phyloP scores from a whole-genome alignment of 768 basidiomycete genomes.

The Termitomyces heimii region DNA sequence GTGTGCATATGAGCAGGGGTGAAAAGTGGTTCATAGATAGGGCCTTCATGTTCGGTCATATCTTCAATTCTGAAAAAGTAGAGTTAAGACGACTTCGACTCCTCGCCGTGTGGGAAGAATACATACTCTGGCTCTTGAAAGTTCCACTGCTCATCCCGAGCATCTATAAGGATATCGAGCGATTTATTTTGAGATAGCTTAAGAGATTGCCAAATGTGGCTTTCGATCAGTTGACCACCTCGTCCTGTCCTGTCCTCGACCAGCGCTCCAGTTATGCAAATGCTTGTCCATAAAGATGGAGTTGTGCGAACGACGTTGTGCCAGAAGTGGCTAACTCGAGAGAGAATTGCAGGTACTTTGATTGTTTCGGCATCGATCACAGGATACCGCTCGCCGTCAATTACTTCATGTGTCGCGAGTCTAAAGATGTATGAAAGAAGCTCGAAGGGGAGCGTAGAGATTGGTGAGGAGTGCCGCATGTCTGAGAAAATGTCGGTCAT shows the following conservation, averaged over 20 bases:
- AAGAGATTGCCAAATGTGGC: constrained; percentile 35
- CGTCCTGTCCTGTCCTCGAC: constrained; percentile 14
- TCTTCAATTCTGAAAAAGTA: constrained; percentile 17
- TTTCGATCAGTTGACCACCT: constrained; percentile 23
- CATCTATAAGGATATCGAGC: constrained; percentile 53
- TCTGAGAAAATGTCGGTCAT: constrained; percentile 5
- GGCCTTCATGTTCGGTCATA: constrained; percentile 15
- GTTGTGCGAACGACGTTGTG: constrained; percentile 42
- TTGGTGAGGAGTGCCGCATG: constrained; percentile 15
- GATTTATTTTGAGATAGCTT: constrained; percentile 41
- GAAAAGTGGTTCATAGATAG: constrained; percentile 31
- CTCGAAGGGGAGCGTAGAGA: constrained; percentile 47
- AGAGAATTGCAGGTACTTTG: constrained; percentile 37
- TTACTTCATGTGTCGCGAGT: constrained; percentile 33
- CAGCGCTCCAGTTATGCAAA: constrained; percentile 42
- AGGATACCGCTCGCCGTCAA: constrained; percentile 17
- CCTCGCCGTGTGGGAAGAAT: constrained; percentile 4
- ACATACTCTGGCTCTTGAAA: constrained; percentile 46
- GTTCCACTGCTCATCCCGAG: constrained; percentile 54
- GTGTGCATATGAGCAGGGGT: constrained; percentile 36
- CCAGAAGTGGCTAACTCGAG: constrained; percentile 49
- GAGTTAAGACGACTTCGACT: not conserved
- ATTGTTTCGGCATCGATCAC: constrained; percentile 35
- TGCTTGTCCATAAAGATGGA: constrained; percentile 47
- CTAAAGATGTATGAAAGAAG: constrained; percentile 51